A percentile compares a stretch with the other conserved stretches of the same genome.
Conservation (phyloP, 1,284 basidiomycete species). For the Sanghuangporus weigelae region DNA sequence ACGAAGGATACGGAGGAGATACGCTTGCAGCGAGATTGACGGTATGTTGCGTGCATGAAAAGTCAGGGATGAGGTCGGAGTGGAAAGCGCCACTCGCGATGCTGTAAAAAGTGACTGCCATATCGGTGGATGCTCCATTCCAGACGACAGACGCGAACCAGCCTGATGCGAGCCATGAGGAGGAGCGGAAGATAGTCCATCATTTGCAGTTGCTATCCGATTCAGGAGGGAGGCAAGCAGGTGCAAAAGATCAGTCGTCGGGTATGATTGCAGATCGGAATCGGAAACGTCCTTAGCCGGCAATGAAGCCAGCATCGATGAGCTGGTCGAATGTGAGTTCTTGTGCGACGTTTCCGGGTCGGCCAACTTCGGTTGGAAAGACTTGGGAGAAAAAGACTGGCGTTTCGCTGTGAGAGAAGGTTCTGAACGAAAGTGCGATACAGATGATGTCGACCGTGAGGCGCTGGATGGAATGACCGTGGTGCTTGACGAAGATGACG, state of each 20-base stretch:
- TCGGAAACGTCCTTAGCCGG: neutral
- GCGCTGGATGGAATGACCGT: slow-evolving; percentile 23
- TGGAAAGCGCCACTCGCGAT: slow-evolving; percentile 70
- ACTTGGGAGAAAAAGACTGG: neutral
- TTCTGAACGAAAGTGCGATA: slow-evolving; percentile 17
- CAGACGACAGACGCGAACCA: slow-evolving; percentile 25
- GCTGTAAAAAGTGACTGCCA: slow-evolving; percentile 74
- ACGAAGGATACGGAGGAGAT: slow-evolving; percentile 92
- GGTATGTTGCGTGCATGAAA: slow-evolving; percentile 97
- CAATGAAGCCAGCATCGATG: neutral
- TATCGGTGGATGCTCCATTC: slow-evolving; percentile 34
- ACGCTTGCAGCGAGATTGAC: slow-evolving; percentile 91
- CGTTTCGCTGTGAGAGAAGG: neutral
- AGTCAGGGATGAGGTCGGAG: slow-evolving; percentile 79
- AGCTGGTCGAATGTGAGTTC: neutral
- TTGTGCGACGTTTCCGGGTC: neutral
- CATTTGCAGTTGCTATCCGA: slow-evolving; percentile 91
- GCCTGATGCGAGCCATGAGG: slow-evolving; percentile 21
- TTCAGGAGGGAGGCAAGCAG: slow-evolving; percentile 88
- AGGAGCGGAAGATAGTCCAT: slow-evolving; percentile 42
- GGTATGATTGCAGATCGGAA: slow-evolving; percentile 62
- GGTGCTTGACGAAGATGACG: slow-evolving; percentile 16
- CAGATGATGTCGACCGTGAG: slow-evolving; percentile 6
- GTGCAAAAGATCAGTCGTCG: slow-evolving; percentile 68
- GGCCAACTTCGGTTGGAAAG: neutral